Evolutionary conservation across 306 rosid species (phyloP).

Genomic region (Prosopis cineraria): DNA sequence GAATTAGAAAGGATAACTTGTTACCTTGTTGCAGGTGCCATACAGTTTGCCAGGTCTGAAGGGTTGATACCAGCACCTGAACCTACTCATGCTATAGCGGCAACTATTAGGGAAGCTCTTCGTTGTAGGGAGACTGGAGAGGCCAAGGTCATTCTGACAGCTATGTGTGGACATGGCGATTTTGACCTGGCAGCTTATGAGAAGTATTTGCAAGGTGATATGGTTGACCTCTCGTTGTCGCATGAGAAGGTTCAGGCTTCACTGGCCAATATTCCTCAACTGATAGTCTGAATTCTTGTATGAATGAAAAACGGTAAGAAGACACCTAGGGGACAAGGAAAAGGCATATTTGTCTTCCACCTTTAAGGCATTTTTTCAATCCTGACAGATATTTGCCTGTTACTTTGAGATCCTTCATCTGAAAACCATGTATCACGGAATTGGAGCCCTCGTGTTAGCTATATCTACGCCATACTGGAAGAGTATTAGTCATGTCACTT

Average conservation of each 20-base stretch:
- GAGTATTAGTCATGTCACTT: not conserved
- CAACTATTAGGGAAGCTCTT: slow-evolving; percentile 87
- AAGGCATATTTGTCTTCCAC: not conserved
- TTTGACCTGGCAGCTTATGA: slow-evolving; percentile 85
- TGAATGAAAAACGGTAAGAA: not conserved
- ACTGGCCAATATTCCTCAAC: slow-evolving; percentile 59
- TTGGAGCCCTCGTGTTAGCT: not conserved
- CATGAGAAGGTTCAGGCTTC: slow-evolving; percentile 67
- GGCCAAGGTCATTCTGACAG: slow-evolving; percentile 87
- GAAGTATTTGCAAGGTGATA: slow-evolving; percentile 79
- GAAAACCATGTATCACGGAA: not conserved
- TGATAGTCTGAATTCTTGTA: slow-evolving; percentile 16
- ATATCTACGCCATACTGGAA: not conserved
- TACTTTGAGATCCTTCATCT: not conserved
- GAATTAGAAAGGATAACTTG: not conserved
- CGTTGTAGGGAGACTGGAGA: slow-evolving; percentile 77
- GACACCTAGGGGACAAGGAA: not conserved
- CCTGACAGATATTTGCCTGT: not conserved
- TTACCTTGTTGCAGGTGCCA: slow-evolving; percentile 62
- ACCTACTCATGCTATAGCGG: slow-evolving; percentile 94
- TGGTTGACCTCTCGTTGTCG: slow-evolving; percentile 81
- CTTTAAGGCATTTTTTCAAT: not conserved
- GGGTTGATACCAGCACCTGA: slow-evolving; percentile 97
- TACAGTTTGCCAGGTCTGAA: slow-evolving; percentile 86
- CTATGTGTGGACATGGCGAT: slow-evolving; percentile 98